Percentiles rank a stretch among this genome's conserved stretches.
Evolutionary conservation across 169 alveolate species (phyloP).

Genomic region (Eimeria sp.): DNA sequence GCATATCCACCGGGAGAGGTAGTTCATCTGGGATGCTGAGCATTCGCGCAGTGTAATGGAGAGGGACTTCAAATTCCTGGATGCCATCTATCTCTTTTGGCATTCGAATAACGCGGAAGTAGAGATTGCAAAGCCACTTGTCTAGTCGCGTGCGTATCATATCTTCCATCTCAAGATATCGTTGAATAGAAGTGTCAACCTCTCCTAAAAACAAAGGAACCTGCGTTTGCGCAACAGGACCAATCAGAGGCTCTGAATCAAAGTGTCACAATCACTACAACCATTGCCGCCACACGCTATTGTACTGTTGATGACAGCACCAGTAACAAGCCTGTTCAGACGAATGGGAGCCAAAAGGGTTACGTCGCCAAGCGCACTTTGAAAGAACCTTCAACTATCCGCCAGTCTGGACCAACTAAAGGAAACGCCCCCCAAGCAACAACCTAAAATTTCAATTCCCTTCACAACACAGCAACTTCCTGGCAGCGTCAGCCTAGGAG

Average conservation of each 20-base stretch:
- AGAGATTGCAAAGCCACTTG: conserved; percentile 90
- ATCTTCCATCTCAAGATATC: conserved; percentile 87
- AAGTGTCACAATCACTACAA: conserved; percentile 11
- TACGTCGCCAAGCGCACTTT: conserved; percentile 80
- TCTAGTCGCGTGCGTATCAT: conserved; percentile 86
- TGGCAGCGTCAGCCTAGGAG: neutral
- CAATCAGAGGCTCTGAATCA: neutral
- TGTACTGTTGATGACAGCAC: neutral
- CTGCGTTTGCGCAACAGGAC: conserved; percentile 47
- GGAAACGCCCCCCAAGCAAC: conserved; percentile 89
- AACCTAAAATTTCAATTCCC: conserved; percentile 34
- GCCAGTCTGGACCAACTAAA: conserved; percentile 87
- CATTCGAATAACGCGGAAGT: conserved; percentile 84
- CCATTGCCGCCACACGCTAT: neutral
- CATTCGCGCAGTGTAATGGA: conserved; percentile 79
- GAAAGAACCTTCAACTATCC: conserved; percentile 87
- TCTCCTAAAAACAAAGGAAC: conserved; percentile 81
- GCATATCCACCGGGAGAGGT: conserved; percentile 32
- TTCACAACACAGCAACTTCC: neutral
- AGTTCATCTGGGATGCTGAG: conserved; percentile 63
- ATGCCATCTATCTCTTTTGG: conserved; percentile 81
- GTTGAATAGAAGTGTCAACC: conserved; percentile 85
- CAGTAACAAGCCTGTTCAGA: neutral
- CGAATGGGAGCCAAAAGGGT: neutral
- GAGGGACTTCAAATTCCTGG: conserved; percentile 79